phyloP scores from a whole-genome alignment of 176 grass and related monocot genomes.

The Triticum dicoccoides region DNA sequence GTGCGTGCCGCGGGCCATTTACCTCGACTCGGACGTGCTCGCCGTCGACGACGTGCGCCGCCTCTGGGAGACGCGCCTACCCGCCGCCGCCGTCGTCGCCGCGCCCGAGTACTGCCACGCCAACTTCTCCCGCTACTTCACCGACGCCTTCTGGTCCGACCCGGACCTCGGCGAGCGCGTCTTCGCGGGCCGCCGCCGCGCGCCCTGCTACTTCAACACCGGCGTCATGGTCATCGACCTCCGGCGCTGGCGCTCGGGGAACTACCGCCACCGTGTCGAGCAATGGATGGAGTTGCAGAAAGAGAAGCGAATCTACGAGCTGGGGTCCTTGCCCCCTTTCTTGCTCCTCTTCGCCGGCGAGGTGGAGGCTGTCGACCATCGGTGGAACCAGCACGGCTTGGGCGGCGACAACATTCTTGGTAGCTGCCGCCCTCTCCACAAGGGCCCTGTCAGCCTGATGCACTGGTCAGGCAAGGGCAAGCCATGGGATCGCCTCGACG shows the following conservation, averaged over 20 bases:
- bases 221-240: constrained; percentile 77
- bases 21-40: constrained; percentile 77
- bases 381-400: constrained; percentile 96
- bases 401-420: constrained; percentile 87
- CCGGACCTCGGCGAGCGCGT: constrained; percentile 35
- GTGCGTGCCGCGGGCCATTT: constrained; percentile 60
- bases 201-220: constrained; percentile 74
- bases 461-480: constrained; percentile 95
- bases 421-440: constrained; percentile 79
- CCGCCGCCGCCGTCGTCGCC: constrained; percentile 52
- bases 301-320: constrained; percentile 77
- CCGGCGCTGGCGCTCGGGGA: constrained; percentile 61
- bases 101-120: constrained; percentile 72
- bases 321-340: constrained; percentile 83
- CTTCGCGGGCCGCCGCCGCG: constrained; percentile 37
- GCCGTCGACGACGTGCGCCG: constrained; percentile 61
- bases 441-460: constrained; percentile 82
- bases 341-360: constrained; percentile 81
- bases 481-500: constrained; percentile 81
- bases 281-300: constrained; percentile 81
- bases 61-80: constrained; percentile 61
- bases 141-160: constrained; percentile 67
- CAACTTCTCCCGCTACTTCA: constrained; percentile 70
- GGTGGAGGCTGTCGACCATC: constrained; percentile 76
- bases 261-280: constrained; percentile 71